Conservation (phyloP, 441 rosid species). For the Kokia cookei region DNA sequence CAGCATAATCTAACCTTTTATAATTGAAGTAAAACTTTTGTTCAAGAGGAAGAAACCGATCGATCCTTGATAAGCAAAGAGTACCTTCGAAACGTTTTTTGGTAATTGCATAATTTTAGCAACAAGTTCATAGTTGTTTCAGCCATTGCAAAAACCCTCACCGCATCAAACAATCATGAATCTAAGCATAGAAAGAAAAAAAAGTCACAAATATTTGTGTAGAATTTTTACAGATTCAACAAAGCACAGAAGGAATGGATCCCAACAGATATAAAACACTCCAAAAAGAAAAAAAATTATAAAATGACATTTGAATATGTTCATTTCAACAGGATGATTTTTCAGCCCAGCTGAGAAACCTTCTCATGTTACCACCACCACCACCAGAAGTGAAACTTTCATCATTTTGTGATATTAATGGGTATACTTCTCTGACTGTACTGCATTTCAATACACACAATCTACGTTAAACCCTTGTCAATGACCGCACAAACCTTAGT, state of each 20-base stretch:
- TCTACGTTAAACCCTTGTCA: slow-evolving; percentile 2
- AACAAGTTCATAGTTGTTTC: not conserved
- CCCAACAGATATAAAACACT: slow-evolving; percentile 1
- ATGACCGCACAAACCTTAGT: not conserved
- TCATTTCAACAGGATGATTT: slow-evolving; percentile 9
- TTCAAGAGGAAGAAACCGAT: too few relatives aligned
- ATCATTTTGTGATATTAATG: not conserved
- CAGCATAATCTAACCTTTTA: too few relatives aligned
- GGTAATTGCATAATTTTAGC: not conserved
- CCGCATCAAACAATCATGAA: slow-evolving; percentile 4
- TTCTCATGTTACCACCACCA: not conserved
- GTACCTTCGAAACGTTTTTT: too few relatives aligned
- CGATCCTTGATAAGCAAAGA: too few relatives aligned
- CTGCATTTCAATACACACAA: not conserved
- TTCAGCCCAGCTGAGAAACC: slow-evolving; percentile 15
- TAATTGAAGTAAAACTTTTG: too few relatives aligned
- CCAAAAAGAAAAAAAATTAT: not conserved
- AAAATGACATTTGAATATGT: not conserved
- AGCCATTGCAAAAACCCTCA: not conserved
- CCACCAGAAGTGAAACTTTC: not conserved
- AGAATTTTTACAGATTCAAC: slow-evolving; percentile 35
- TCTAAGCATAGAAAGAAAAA: not conserved
- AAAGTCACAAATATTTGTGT: slow-evolving; percentile 1
- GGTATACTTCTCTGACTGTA: not conserved
- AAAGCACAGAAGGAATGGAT: slow-evolving; percentile 13